Evolutionary conservation across 2,329 filamentous ascomycete genomes (phyloP).

Genomic region (Calonectria naviculata): DNA sequence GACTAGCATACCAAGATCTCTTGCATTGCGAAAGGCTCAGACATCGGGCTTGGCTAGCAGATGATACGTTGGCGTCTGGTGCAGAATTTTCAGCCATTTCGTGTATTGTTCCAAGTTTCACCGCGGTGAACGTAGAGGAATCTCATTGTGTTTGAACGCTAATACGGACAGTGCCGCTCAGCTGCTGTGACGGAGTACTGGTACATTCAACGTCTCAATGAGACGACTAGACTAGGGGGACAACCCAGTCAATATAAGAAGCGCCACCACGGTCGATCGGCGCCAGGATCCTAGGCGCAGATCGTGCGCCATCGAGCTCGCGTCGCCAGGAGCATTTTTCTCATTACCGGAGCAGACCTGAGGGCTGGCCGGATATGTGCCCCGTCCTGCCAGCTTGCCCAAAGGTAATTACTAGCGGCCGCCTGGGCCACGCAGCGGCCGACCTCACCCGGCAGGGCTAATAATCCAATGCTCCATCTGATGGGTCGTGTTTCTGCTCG

Average conservation of each 20-base stretch:
- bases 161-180: constrained; percentile 6
- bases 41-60: constrained; percentile 21
- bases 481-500: not conserved
- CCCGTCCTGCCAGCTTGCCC: constrained; percentile 5
- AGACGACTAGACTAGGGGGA: constrained; percentile 15
- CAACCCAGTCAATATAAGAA: constrained; percentile 24
- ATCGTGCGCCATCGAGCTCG: constrained; percentile 38
- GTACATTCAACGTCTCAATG: constrained; percentile 16
- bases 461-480: not conserved
- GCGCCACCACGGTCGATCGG: constrained; percentile 42
- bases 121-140: not conserved
- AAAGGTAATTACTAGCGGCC: constrained; percentile 7
- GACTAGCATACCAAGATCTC: constrained; percentile 18
- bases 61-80: constrained; percentile 22
- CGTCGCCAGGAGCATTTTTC: constrained; percentile 25
- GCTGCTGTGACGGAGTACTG: not conserved
- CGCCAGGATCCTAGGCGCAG: constrained; percentile 38
- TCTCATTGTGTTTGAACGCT: not conserved
- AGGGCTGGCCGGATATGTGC: constrained; percentile 24
- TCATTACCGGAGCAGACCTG: constrained; percentile 26
- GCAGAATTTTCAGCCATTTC: constrained; percentile 11
- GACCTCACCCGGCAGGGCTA: constrained; percentile 19
- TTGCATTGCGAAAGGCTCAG: constrained; percentile 21
- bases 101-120: not conserved
- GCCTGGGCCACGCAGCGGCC: constrained; percentile 18